These are phyloP conservation scores for Venturia effusa DNA, from an alignment of 2,329 filamentous ascomycete species.

Conservation along the genomic window DNA sequence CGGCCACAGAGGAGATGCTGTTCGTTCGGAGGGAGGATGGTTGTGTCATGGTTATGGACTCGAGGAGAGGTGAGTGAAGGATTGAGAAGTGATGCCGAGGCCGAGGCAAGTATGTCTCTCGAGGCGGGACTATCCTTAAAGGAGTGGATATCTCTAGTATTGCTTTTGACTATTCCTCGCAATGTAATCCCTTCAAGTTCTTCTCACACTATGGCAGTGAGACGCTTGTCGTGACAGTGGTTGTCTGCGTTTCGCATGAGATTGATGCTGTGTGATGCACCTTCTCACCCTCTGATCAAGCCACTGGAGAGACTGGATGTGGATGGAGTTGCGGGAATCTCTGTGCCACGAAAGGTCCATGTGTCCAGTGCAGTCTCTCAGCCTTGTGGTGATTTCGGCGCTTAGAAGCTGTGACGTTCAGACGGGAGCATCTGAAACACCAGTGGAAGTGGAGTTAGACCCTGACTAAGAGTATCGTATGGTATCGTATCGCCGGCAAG, in stretches of 20 bases:
- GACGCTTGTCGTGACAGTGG: not conserved
- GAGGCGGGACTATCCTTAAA: not conserved
- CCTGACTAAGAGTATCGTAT: not conserved
- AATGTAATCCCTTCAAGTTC: not conserved
- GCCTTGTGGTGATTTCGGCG: not conserved
- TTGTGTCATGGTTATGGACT: slow-evolving; percentile 1
- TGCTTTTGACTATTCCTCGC: not conserved
- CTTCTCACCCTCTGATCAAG: no score
- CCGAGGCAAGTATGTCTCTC: not conserved
- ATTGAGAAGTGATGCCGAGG: not conserved
- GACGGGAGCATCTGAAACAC: not conserved
- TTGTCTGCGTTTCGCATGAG: not conserved
- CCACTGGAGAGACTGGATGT: not conserved
- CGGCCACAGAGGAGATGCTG: slow-evolving; percentile 48
- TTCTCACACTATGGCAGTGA: not conserved
- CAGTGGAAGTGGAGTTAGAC: not conserved
- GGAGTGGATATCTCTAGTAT: not conserved
- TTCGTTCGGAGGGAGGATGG: slow-evolving; percentile 17
- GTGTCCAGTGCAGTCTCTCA: not conserved
- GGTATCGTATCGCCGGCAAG: no score
- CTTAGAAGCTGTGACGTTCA: not conserved
- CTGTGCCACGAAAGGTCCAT: not conserved
- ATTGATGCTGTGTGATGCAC: not conserved
- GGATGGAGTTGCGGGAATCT: not conserved
- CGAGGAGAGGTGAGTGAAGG: not conserved